phyloP scores from a whole-genome alignment of 2,329 filamentous ascomycete species.

The Beauveria brongniartii region DNA sequence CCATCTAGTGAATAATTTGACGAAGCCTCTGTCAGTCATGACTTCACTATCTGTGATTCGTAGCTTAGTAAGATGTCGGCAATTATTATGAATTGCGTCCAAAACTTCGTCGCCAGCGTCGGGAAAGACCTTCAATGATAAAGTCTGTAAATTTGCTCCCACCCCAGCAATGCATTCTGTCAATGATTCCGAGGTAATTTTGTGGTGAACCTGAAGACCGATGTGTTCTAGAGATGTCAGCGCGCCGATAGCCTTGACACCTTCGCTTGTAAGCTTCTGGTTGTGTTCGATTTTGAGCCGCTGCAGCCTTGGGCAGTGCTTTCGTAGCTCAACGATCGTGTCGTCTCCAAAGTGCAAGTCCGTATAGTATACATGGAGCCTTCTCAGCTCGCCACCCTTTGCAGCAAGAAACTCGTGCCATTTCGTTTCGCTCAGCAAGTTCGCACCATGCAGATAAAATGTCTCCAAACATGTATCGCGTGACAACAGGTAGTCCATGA shows the following conservation, averaged over 20 bases:
- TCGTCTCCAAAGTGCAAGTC: conserved; percentile 75
- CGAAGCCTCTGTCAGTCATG: conserved; percentile 69
- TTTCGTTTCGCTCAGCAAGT: conserved; percentile 67
- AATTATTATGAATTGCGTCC: conserved; percentile 60
- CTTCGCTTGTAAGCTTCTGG: conserved; percentile 59
- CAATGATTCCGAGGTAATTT: conserved; percentile 49
- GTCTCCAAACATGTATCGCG: conserved; percentile 61
- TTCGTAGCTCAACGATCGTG: conserved; percentile 52
- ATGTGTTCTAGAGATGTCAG: conserved; percentile 64
- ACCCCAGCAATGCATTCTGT: conserved; percentile 52
- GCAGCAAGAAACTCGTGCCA: conserved; percentile 64
- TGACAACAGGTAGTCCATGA: conserved; percentile 71
- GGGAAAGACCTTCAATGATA: conserved; percentile 66
- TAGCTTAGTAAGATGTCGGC: conserved; percentile 62
- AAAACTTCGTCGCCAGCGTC: conserved; percentile 63
- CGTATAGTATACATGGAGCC: conserved; percentile 73
- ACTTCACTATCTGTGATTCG: conserved; percentile 70
- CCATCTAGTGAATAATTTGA: conserved; percentile 67
- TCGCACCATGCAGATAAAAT: conserved; percentile 75
- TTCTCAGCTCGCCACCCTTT: conserved; percentile 57
- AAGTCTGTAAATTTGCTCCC: conserved; percentile 61
- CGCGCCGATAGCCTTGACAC: conserved; percentile 55
- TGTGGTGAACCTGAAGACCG: conserved; percentile 57
- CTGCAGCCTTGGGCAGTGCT: conserved; percentile 57
- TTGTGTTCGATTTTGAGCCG: conserved; percentile 78